Evolutionary conservation across 2,329 filamentous ascomycete genomes (phyloP).

Genomic region (Colletotrichum scovillei): DNA sequence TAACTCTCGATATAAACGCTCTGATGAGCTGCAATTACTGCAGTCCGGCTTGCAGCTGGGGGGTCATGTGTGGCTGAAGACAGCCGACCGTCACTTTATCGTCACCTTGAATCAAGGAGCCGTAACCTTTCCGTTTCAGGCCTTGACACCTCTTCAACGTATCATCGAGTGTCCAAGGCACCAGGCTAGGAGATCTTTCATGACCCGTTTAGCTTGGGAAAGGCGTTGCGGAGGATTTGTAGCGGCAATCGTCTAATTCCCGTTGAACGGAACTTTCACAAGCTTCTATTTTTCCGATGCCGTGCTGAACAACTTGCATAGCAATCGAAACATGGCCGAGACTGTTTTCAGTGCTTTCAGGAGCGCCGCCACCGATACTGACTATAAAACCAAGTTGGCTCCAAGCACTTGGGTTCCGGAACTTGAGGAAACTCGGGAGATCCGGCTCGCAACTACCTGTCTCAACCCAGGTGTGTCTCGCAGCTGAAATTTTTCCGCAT

Average conservation of each 20-base stretch:
- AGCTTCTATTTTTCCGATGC: conserved; percentile 37
- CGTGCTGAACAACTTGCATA: conserved; percentile 41
- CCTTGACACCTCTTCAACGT: background rate
- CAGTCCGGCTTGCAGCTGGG: background rate
- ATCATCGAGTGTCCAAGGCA: background rate
- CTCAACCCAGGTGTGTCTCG: background rate
- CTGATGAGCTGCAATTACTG: background rate
- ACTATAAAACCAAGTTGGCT: conserved; percentile 36
- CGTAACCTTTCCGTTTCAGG: background rate
- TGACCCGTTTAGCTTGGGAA: conserved; percentile 17
- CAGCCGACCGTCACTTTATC: background rate
- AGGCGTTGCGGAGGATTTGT: background rate
- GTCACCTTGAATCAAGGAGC: background rate
- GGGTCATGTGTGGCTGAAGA: background rate
- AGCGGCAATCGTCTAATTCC: background rate
- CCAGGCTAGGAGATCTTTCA: background rate
- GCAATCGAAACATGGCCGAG: conserved; percentile 42
- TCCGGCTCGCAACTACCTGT: background rate
- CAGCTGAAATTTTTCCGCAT: background rate
- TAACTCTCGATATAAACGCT: background rate
- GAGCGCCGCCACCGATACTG: conserved; percentile 39
- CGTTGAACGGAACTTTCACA: conserved; percentile 23
- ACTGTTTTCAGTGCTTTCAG: conserved; percentile 38
- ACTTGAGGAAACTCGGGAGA: background rate
- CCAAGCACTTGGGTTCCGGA: background rate